A percentile compares a stretch with the other conserved stretches of the same genome.
phyloP scores from a whole-genome alignment of 345 rosid species.

The Acer campestre region DNA sequence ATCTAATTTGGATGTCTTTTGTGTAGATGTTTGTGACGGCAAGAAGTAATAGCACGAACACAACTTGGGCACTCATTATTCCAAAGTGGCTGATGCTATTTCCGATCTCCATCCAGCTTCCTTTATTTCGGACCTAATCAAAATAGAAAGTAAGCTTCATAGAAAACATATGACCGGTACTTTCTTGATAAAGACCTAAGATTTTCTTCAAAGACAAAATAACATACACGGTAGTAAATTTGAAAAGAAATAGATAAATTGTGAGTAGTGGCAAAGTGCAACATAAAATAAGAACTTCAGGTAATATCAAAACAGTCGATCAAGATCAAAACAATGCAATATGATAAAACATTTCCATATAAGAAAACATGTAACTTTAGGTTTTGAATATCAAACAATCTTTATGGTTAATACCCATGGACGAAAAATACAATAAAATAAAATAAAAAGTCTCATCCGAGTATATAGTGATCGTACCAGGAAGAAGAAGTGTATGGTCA shows the following conservation, averaged over 20 bases:
- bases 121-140: slow-evolving; percentile 76
- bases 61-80: slow-evolving; percentile 95
- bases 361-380: too few species aligned
- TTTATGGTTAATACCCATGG: too few species aligned
- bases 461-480: slow-evolving; percentile 52
- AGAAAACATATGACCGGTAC: background rate
- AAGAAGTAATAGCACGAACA: slow-evolving; percentile 84
- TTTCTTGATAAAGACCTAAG: too few species aligned
- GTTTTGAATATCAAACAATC: too few species aligned
- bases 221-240: background rate
- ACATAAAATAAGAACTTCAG: background rate
- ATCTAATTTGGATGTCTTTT: slow-evolving; percentile 55
- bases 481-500: slow-evolving; percentile 97
- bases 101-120: slow-evolving; percentile 99
- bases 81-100: slow-evolving; percentile 97
- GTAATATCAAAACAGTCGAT: background rate
- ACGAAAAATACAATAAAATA: background rate
- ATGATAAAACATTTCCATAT: background rate
- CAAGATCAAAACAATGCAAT: background rate
- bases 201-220: background rate
- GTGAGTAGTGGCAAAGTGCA: background rate
- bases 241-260: background rate
- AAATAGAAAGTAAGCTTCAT: background rate
- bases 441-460: background rate
- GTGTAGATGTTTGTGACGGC: slow-evolving; percentile 88